Conservation (phyloP, 1,139 yeast species). For the Debaryomyces coudertii region DNA sequence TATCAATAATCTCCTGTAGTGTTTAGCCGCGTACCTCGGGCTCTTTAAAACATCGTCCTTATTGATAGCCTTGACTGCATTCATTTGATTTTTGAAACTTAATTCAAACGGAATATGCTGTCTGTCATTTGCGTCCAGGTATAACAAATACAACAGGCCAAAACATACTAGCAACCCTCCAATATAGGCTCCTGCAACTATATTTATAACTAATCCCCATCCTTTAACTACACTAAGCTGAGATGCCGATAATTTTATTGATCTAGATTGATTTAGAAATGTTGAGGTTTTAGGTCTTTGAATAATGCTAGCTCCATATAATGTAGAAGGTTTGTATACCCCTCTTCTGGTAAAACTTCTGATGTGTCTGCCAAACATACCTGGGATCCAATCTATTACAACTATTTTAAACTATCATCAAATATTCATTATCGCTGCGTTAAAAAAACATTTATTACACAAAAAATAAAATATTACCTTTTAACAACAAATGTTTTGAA, state of each 20-base stretch:
- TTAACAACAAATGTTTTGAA: not conserved
- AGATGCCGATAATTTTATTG: conserved; percentile 18
- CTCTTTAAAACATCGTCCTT: conserved; percentile 49
- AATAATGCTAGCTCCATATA: not conserved
- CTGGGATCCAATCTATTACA: not conserved
- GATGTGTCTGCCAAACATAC: conserved; percentile 2
- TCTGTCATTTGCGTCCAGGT: conserved; percentile 44
- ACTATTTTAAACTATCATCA: not conserved
- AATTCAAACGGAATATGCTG: conserved; percentile 49
- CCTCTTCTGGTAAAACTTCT: conserved; percentile 1
- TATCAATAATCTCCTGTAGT: conserved; percentile 43
- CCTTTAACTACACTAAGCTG: conserved; percentile 30
- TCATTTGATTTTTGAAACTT: conserved; percentile 34
- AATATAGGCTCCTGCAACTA: conserved; percentile 47
- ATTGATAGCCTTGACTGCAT: conserved; percentile 48
- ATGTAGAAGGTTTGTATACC: not conserved
- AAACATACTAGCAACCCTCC: conserved; percentile 45
- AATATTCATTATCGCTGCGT: not conserved
- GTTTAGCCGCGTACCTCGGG: conserved; percentile 50
- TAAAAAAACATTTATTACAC: not conserved
- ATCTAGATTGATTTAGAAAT: conserved; percentile 12
- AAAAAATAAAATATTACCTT: not conserved
- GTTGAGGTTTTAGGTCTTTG: not conserved
- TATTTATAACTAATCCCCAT: conserved; percentile 39
- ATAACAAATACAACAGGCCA: conserved; percentile 45